Conservation (phyloP, 148 eudicot species). For the Silene latifolia region DNA sequence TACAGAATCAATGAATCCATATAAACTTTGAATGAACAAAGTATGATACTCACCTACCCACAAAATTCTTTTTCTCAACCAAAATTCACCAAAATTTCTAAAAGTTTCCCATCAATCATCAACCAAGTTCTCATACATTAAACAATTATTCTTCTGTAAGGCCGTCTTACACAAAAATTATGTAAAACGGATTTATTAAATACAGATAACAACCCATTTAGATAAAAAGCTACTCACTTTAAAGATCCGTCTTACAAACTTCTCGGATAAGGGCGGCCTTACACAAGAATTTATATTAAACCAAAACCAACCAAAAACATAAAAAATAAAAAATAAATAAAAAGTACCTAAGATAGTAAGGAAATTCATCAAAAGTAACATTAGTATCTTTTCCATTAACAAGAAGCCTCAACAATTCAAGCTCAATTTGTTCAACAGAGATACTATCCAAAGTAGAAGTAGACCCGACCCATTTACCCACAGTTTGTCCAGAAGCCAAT, state of each 20-base stretch:
- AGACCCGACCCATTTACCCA: conserved; percentile 62
- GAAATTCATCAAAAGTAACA: conserved; percentile 67
- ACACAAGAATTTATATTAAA: no score
- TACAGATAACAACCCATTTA: no score
- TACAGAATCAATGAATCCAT: neutral
- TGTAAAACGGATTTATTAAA: no score
- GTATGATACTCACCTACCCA: conserved; percentile 8
- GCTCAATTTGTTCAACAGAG: conserved; percentile 59
- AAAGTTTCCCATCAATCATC: neutral
- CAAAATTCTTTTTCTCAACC: no score
- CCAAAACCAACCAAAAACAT: no score
- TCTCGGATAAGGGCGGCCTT: no score
- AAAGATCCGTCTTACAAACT: no score
- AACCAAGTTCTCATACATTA: neutral
- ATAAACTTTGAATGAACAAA: neutral
- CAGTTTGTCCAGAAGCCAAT: conserved; percentile 60
- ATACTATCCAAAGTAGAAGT: conserved; percentile 37
- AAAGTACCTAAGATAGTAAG: conserved; percentile 69
- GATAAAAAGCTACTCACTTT: no score
- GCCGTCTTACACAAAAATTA: no score
- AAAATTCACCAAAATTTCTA: neutral
- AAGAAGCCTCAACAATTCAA: conserved; percentile 50
- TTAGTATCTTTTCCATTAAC: conserved; percentile 53
- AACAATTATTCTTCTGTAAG: no score
- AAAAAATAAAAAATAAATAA: no score